Base-by-base conservation (phyloP, 345 rosid genomes). In the Brassica cretica region DNA sequence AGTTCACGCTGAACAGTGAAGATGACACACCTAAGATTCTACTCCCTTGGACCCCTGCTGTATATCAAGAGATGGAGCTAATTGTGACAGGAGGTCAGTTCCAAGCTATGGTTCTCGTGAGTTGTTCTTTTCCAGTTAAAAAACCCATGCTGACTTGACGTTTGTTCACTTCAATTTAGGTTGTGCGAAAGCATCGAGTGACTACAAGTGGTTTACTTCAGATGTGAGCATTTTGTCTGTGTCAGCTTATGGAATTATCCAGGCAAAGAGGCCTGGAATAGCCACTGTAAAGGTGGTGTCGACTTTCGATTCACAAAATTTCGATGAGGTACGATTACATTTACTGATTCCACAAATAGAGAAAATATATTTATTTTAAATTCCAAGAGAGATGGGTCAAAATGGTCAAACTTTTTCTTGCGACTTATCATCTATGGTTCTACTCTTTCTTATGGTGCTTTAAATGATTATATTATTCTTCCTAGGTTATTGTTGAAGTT, bases 201-300 rank as follows among this genome's bases (percentile, higher is more conserved):
- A 94, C 83, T 94, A 88, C 86, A 87, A 85, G 86, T 94, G 98
- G 98, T 85, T 85, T 87, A 90, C 97, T 77, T 94, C 91, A 44
- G 97, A 94, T 81, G 78, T 76, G 74, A 80, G 84, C 76, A 76
- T 80, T 71, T 75, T 89, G 78, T 86, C 95, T 7, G 73, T 90
- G 73, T 88, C 98, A 78, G 87, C 88, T 68, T 90, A 84, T 60
- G 98, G 97, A 74, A 84, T 84, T 82, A 82, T 92, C 77, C 93
- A 87, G 84, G 97, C 94, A 69, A 94, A 85, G 85, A 90, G 87
- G 87, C 98, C 93, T 66, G 98, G 98, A 66, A 86, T 85, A 85
- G 89, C 93, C 64, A 86, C 85, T 71, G 80, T 94, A 70, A 92
- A 83, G 87, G 98, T 87, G 75, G 85, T 87, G 74, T 94, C 97